Base-by-base conservation (phyloP, 2,329 filamentous ascomycete genomes). In the Metarhizium brunneum region DNA sequence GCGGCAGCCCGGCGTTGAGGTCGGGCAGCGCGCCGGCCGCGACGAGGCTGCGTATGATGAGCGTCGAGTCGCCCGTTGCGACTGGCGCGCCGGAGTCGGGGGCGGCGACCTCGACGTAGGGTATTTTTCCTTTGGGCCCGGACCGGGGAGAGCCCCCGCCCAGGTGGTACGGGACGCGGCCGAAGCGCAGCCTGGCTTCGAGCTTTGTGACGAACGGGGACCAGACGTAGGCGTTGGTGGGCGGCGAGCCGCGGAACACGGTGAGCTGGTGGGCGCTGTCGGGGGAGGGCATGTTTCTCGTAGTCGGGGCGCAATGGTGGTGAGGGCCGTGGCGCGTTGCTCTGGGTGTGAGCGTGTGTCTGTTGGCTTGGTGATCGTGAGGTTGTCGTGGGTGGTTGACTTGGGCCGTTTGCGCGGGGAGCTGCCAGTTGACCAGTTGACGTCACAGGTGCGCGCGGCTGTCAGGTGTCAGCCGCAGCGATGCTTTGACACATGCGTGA, bases 171-270 rank as follows among this genome's bases (percentile, higher is more conserved):
- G 66, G 43, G 2, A 83, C 52, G 1, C 67, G 64, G 2, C 73
- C 73, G 59, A 84, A 75, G 14, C 83, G 82, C 6, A 86, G 72
- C 14, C 82, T 80, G 18, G 80, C 73, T 63, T 87, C 84, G 53
- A 86, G 71, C 64, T 86, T 86, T 48, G 69, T 78, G 53, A 83
- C 81, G 60, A 83, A 86, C 10, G 83, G 82, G 0, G 82, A 85
- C 80, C 80, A 84, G 52, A 76, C 73, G 61, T 83, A 68, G 0
- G 47, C 60, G 5, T 68, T 70, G 1, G 65, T 57, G 2, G 68
- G 64, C 36, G 69, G 67, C 56, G 72, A 78, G 50, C 81, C 81
- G 45, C 81, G 78, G 65, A 73, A 81, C 51, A 85, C 47, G 36
- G 61, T 66, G 35, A 67, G 54, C 29, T 16, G 43, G 38, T 16